These are phyloP conservation scores for Sarocladium oryzae DNA, from an alignment of 2,329 filamentous ascomycete species.

Conservation along the genomic window DNA sequence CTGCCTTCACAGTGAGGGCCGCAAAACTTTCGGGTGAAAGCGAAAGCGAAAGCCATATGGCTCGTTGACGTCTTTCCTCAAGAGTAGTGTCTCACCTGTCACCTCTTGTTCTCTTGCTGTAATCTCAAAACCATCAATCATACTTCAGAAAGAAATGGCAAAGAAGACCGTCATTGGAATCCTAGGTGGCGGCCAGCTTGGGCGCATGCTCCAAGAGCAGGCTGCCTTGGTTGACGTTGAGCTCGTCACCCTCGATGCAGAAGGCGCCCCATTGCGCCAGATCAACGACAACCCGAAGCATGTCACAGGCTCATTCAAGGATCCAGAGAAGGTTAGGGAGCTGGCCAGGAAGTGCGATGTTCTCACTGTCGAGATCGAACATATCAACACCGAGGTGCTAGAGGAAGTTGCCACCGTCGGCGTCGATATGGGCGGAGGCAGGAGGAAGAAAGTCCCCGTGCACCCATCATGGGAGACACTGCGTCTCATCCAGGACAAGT, in stretches of 20 bases:
- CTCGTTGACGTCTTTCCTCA: too few species aligned
- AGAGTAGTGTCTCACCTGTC: too few species aligned
- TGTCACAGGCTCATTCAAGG: constrained; percentile 82
- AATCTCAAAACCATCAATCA: too few species aligned
- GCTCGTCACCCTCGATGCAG: constrained; percentile 72
- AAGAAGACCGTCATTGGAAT: constrained; percentile 41
- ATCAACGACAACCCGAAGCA: constrained; percentile 70
- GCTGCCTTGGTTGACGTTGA: constrained; percentile 68
- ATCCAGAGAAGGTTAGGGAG: constrained; percentile 68
- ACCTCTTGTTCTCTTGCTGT: too few species aligned
- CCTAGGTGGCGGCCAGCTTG: constrained; percentile 66
- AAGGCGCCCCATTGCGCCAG: constrained; percentile 75
- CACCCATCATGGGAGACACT: constrained; percentile 84
- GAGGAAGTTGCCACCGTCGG: constrained; percentile 70
- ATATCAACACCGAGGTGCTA: constrained; percentile 83
- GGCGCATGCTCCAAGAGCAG: constrained; percentile 90
- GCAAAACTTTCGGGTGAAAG: too few species aligned
- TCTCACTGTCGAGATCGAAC: constrained; percentile 91
- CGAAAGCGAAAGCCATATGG: too few species aligned
- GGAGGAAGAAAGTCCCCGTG: constrained; percentile 48
- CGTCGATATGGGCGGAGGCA: constrained; percentile 43
- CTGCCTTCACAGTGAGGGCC: too few species aligned
- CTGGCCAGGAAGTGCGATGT: constrained; percentile 74
- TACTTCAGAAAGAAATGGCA: constrained; percentile 19
- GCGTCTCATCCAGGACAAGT: constrained; percentile 90